phyloP scores from a whole-genome alignment of 1,284 basidiomycete genomes.

The Ganoderma resinaceum region DNA sequence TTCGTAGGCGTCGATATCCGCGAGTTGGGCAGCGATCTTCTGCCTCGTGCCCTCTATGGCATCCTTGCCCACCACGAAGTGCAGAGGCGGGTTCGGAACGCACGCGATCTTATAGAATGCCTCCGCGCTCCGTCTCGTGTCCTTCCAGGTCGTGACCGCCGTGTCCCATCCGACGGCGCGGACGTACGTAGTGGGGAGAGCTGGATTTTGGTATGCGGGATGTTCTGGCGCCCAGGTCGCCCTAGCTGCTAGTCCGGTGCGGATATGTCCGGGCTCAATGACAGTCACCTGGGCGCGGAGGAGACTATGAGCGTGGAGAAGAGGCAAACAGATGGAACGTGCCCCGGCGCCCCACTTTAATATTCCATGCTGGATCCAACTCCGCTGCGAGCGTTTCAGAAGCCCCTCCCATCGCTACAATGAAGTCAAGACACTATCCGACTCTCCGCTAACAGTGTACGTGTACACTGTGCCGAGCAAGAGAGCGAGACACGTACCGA shows the following conservation, averaged over 20 bases:
- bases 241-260: neutral
- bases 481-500: slow-evolving; percentile 25
- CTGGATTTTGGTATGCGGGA: slow-evolving; percentile 23
- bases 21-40: slow-evolving; percentile 5
- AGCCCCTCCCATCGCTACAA: slow-evolving; percentile 37
- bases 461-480: neutral
- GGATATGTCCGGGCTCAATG: slow-evolving; percentile 18
- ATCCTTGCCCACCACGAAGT: slow-evolving; percentile 21
- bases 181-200: slow-evolving; percentile 9
- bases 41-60: slow-evolving; percentile 14
- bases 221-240: slow-evolving; percentile 13
- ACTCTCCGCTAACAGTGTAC: too few relatives aligned
- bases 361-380: slow-evolving; percentile 48
- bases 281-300: slow-evolving; percentile 5
- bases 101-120: slow-evolving; percentile 21
- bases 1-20: slow-evolving; percentile 13
- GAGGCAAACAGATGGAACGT: neutral
- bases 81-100: slow-evolving; percentile 19
- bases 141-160: neutral
- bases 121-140: slow-evolving; percentile 15
- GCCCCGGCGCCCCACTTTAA: slow-evolving; percentile 39
- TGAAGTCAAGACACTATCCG: too few relatives aligned
- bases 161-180: neutral
- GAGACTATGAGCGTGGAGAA: neutral
- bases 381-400: slow-evolving; percentile 42